These are phyloP conservation scores for Lasiodiplodia gonubiensis DNA, from an alignment of 2,329 filamentous ascomycete species.

Conservation along the genomic window DNA sequence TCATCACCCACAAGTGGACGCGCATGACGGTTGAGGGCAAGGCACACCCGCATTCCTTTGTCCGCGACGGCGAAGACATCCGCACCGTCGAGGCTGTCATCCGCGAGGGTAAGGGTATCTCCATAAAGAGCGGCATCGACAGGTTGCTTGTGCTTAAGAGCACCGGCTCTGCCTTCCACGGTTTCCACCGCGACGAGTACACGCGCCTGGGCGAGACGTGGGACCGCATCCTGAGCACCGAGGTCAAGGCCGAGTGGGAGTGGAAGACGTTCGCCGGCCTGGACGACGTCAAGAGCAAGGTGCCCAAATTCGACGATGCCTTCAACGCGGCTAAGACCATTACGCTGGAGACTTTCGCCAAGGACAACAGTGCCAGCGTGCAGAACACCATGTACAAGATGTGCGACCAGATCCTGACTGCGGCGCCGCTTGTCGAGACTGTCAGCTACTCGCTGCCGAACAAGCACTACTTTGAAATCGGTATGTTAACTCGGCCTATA, in stretches of 20 bases:
- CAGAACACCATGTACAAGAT: slow-evolving; percentile 99
- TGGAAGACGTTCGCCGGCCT: slow-evolving; percentile 76
- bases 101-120: slow-evolving; percentile 70
- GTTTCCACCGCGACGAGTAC: slow-evolving; percentile 91
- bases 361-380: slow-evolving; percentile 89
- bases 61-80: slow-evolving; percentile 86
- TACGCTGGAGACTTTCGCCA: slow-evolving; percentile 89
- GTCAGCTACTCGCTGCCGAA: slow-evolving; percentile 90
- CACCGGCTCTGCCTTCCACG: slow-evolving; percentile 94
- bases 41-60: slow-evolving; percentile 93
- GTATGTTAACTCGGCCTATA: slow-evolving; percentile 56
- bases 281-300: slow-evolving; percentile 68
- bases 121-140: slow-evolving; percentile 76
- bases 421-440: slow-evolving; percentile 71
- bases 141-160: slow-evolving; percentile 92
- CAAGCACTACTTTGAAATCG: slow-evolving; percentile 98
- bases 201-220: slow-evolving; percentile 88
- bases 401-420: slow-evolving; percentile 82
- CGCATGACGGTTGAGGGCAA: slow-evolving; percentile 85
- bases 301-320: slow-evolving; percentile 75
- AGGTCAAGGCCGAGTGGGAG: slow-evolving; percentile 84
- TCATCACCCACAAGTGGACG: slow-evolving; percentile 89
- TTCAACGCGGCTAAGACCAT: slow-evolving; percentile 80
- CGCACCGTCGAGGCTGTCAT: slow-evolving; percentile 79
- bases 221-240: slow-evolving; percentile 94